These are phyloP conservation scores for Colletotrichum sp. DNA, from an alignment of 2,329 filamentous ascomycete species.

Conservation along the genomic window DNA sequence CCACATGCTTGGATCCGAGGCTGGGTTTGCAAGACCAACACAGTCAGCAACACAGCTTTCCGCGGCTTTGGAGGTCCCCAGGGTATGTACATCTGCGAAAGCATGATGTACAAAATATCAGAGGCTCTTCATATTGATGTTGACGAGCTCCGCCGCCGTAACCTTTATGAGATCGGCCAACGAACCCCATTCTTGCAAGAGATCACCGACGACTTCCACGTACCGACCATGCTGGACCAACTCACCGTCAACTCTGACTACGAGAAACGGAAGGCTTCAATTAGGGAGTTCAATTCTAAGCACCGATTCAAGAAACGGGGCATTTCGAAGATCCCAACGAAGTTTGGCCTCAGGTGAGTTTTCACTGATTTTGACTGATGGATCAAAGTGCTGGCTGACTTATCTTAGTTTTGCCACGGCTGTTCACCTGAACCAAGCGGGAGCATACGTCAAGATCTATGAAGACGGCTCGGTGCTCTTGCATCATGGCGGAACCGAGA, in stretches of 20 bases:
- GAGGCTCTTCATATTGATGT: background rate
- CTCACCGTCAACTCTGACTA: background rate
- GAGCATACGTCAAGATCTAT: background rate
- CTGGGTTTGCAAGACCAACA: background rate
- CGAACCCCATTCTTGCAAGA: background rate
- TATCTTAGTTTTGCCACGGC: background rate
- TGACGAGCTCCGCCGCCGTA: background rate
- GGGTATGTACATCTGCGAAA: background rate
- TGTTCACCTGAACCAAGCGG: background rate
- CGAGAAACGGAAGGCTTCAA: background rate
- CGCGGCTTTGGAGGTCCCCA: background rate
- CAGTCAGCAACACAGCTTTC: background rate
- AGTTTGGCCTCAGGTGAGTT: background rate
- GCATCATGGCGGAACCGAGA: background rate
- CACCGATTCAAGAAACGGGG: background rate
- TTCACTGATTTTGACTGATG: background rate
- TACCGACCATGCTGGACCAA: background rate
- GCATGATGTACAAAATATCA: background rate
- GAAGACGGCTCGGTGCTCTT: background rate
- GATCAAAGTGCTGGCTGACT: background rate
- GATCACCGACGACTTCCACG: background rate
- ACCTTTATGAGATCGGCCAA: background rate
- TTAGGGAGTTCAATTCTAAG: background rate
- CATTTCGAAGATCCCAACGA: background rate
- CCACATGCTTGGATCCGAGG: background rate